Base-by-base conservation (phyloP, 306 rosid genomes). In the Senna tora region DNA sequence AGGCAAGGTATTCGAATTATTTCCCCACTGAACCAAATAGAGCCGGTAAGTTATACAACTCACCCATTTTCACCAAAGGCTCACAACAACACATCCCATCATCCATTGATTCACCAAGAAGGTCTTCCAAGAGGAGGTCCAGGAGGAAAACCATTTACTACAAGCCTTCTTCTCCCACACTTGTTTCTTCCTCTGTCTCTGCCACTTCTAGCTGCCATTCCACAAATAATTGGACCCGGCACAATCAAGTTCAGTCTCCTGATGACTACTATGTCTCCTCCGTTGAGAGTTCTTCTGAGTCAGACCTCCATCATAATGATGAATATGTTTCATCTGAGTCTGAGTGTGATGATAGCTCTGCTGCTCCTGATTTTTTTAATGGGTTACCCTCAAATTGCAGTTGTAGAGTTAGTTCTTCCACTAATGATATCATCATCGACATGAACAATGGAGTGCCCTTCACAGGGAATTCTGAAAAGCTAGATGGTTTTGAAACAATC, bases 381-480 rank as follows among this genome's bases (percentile, higher is more conserved):
- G 87, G 86, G 38, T 74, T 55, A 65, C 82, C 74, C 63, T 64
- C 91, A 51, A 79, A 72, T 63, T 78, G 87, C 73, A 84, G 80
- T 41, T 84, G 89, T 65, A 82, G 89, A 61, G 82, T 87, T 63
- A 87, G 96, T 39, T 89, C 97, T 67, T 88, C 96, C 5, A 85
- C 93, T 38, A 76, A 83, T 77, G 95, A 92, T 46, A 84, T 87
- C 50, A 83, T 90, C 88, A 92, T 86, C 34, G 96, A 90, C 83
- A 79, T 90, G 92, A 86, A 86, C 69, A 77, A 73, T 61, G 88
- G 80, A 38, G 64, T 57, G 3, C 53, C 73, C 39, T 79, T 85
- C 47, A 72, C 57, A 9, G 84, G 77, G 54, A 83, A 82, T 70
- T 17, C 79, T 30, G 80, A 80, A 39, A 82, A 76, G 70, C 47